phyloP scores from a whole-genome alignment of 116 monocot species.

The Iris pallida region DNA sequence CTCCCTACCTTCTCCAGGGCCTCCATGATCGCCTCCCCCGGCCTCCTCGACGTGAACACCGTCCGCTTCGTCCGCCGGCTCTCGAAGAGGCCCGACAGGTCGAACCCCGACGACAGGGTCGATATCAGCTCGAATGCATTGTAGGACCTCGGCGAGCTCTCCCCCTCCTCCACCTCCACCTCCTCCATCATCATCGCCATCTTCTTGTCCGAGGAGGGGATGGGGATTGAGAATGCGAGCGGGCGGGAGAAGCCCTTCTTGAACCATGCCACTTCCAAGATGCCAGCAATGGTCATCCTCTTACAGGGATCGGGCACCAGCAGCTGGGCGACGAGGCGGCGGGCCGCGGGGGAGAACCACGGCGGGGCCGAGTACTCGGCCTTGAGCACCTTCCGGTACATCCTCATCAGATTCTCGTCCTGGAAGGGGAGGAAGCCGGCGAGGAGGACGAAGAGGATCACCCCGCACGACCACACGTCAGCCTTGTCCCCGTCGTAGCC shows the following conservation, averaged over 20 bases:
- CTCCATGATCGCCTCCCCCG: slow-evolving; percentile 38
- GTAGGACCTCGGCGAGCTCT: slow-evolving; percentile 49
- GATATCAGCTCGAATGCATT: slow-evolving; percentile 88
- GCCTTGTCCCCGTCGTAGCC: slow-evolving; percentile 49
- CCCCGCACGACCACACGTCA: slow-evolving; percentile 61
- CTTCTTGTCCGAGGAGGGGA: background rate
- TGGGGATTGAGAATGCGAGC: background rate
- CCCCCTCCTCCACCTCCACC: background rate
- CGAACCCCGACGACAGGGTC: slow-evolving; percentile 72
- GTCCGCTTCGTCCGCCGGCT: slow-evolving; percentile 19
- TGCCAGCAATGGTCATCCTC: slow-evolving; percentile 40
- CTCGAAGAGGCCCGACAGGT: slow-evolving; percentile 79
- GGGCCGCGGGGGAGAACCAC: slow-evolving; percentile 65
- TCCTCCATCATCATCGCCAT: too few species aligned
- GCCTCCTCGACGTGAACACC: slow-evolving; percentile 51
- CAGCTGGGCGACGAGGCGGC: slow-evolving; percentile 47
- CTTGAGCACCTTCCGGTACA: slow-evolving; percentile 57
- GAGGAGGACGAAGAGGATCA: slow-evolving; percentile 46
- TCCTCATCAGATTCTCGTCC: slow-evolving; percentile 41
- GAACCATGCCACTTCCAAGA: slow-evolving; percentile 53
- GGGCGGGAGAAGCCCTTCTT: slow-evolving; percentile 22
- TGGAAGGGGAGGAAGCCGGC: slow-evolving; percentile 53
- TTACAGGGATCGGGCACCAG: slow-evolving; percentile 62
- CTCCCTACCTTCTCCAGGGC: slow-evolving; percentile 38
- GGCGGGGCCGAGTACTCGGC: slow-evolving; percentile 56